These are phyloP conservation scores for Auriscalpium vulgare DNA, from an alignment of 768 basidiomycete species.

Conservation along the genomic window DNA sequence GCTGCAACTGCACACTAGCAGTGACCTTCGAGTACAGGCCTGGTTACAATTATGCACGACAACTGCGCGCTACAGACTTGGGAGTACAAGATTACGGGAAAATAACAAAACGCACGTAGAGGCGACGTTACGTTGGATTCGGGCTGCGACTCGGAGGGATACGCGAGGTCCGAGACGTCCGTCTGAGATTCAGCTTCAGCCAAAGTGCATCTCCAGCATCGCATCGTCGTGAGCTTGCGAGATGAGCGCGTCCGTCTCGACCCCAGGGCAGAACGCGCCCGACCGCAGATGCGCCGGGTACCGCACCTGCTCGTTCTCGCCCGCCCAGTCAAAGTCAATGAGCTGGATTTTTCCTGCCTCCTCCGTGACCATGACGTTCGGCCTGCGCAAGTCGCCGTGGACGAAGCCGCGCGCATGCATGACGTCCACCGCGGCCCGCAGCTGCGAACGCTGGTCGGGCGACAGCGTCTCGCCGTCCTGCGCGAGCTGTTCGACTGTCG, in stretches of 20 bases:
- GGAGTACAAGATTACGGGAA: too few relatives aligned
- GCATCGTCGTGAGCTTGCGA: neutral
- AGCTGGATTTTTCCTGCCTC: neutral
- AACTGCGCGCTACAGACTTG: too few relatives aligned
- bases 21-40: too few relatives aligned
- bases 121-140: too few relatives aligned
- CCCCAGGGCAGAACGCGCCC: neutral
- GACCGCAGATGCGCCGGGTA: neutral
- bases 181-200: too few relatives aligned
- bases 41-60: too few relatives aligned
- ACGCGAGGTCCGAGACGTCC: too few relatives aligned
- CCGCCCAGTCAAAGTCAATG: constrained; percentile 3
- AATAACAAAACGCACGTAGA: too few relatives aligned
- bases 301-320: neutral
- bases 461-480: neutral
- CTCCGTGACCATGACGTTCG: neutral
- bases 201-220: neutral
- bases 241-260: neutral
- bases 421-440: neutral
- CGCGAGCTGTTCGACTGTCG: constrained; percentile 16
- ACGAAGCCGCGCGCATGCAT: neutral
- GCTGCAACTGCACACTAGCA: too few relatives aligned
- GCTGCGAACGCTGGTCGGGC: neutral
- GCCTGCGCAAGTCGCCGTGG: neutral
- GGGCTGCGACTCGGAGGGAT: too few relatives aligned